Evolutionary conservation across 768 basidiomycete genomes (phyloP), one percentile per base, ranked within the genome.

Genomic region (Lentinula guzmanii): DNA sequence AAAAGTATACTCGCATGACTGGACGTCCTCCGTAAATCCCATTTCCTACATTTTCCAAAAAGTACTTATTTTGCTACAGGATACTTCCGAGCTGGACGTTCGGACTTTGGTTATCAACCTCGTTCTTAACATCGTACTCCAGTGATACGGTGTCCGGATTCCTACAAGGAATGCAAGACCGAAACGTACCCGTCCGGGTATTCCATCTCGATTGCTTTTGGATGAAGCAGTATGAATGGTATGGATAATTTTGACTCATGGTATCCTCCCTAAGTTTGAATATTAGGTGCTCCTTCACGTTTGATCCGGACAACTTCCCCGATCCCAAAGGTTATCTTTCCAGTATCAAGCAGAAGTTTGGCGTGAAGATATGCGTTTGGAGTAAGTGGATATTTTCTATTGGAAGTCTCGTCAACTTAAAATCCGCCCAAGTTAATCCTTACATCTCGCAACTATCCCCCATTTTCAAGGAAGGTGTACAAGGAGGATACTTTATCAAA

Each of bases 151-250:
- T 91, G 15, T 82, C 84, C 4, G 74, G 80, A 2, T 90, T 90
- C 74, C 72, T 91, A 61, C 75, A 87, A 68, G 89, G 87, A 11
- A 90, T 91, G 89, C 71, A 78, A 62, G 76, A 86, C 24, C 79
- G 86, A 37, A 73, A 81, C 60, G 85, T 86, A 64, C 77, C 77
- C 16, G 86, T 90, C 31, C 80, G 86, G 21, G 87, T 90, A 2
- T 87, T 90, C 75, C 89, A 91, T 65, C 69, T 90, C 43, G 89
- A 90, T 67, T 90, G 87, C 67, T 91, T 89, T 70, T 87, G 85
- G 85, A 86, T 86, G 85, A 85, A 85, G 66, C 82, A 83, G 70
- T 86, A 86, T 66, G 83, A 86, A 71, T 87, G 85, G 85, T 81
- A 52, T 10, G 24, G 35, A 35, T 35, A 21, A 45, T 21, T 45